Conservation (phyloP, 768 basidiomycete genomes). For the Panaeolus cyanescens region DNA sequence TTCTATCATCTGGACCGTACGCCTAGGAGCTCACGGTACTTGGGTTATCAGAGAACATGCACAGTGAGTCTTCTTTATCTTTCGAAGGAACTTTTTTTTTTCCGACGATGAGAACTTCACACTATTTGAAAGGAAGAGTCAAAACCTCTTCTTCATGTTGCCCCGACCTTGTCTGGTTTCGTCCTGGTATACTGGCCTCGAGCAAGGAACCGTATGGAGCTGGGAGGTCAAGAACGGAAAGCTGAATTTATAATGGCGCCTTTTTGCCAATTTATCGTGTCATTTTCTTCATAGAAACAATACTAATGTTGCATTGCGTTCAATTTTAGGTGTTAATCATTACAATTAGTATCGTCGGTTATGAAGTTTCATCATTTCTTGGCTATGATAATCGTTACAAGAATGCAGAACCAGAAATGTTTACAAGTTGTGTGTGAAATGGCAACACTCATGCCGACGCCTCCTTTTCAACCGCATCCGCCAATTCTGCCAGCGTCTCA, state of each 20-base stretch:
- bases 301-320: not conserved
- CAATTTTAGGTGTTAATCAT: not conserved
- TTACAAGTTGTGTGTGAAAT: too few relatives aligned
- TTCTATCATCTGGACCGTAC: not conserved
- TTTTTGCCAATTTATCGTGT: slow-evolving; percentile 1
- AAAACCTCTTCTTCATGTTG: slow-evolving; percentile 2
- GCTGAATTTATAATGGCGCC: not conserved
- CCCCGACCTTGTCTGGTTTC: not conserved
- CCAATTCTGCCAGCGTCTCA: slow-evolving; percentile 60
- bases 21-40: not conserved
- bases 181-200: not conserved
- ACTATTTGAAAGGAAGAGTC: not conserved
- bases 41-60: not conserved
- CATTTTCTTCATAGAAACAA: not conserved
- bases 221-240: slow-evolving; percentile 2
- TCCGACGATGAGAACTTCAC: not conserved
- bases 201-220: not conserved
- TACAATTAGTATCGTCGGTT: not conserved
- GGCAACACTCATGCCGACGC: not conserved
- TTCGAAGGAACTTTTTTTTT: too few relatives aligned
- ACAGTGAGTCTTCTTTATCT: not conserved
- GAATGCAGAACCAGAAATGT: too few relatives aligned
- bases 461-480: slow-evolving; percentile 55
- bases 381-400: too few relatives aligned
- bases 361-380: not conserved